These are phyloP conservation scores for Seiridium unicorne DNA, from an alignment of 2,329 filamentous ascomycete genomes.

Conservation along the genomic window DNA sequence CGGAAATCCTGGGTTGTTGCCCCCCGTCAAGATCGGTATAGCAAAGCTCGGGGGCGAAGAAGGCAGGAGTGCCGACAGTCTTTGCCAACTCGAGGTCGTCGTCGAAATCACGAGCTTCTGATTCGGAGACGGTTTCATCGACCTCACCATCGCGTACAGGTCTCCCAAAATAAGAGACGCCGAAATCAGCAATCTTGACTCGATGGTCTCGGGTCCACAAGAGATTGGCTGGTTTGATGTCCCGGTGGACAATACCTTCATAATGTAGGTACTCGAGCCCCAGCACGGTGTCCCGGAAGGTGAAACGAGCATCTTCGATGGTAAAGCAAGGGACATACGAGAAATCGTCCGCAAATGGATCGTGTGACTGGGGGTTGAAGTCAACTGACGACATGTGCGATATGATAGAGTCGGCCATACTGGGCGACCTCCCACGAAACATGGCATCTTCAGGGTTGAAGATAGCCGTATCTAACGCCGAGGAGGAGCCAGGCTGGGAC, in stretches of 20 bases:
- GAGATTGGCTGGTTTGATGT: conserved; percentile 88
- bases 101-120: conserved; percentile 82
- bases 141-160: conserved; percentile 80
- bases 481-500: conserved; percentile 49
- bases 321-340: conserved; percentile 94
- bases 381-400: conserved; percentile 68
- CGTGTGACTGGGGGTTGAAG: conserved; percentile 55
- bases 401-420: conserved; percentile 75
- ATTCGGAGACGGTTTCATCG: conserved; percentile 73
- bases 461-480: conserved; percentile 74
- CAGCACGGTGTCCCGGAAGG: conserved; percentile 89
- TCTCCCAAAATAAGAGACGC: conserved; percentile 93
- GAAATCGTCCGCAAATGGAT: conserved; percentile 79
- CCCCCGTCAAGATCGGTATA: conserved; percentile 72
- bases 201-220: conserved; percentile 81
- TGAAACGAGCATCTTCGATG: conserved; percentile 74
- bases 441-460: conserved; percentile 56
- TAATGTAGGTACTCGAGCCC: conserved; percentile 93
- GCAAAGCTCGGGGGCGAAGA: conserved; percentile 95
- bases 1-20: conserved; percentile 76
- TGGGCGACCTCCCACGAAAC: conserved; percentile 69
- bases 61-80: conserved; percentile 94
- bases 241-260: conserved; percentile 79
- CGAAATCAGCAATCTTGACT: conserved; percentile 98
- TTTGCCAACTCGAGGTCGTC: conserved; percentile 96